Percentiles rank a stretch among this genome's conserved stretches.
phyloP scores from a whole-genome alignment of 2,329 filamentous ascomycete species.

The Botryotinia convoluta region DNA sequence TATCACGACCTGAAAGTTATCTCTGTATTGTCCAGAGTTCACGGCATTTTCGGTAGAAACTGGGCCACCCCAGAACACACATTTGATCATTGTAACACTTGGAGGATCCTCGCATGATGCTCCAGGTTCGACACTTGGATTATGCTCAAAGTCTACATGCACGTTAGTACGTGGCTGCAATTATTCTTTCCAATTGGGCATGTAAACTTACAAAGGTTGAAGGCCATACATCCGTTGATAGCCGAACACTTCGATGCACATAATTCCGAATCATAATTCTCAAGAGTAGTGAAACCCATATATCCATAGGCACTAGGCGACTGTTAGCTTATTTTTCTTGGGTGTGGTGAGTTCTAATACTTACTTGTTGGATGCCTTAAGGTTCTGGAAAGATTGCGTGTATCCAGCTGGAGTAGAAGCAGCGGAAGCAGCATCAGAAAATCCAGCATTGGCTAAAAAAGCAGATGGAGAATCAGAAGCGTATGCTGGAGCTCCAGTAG shows the following conservation, averaged over 20 bases:
- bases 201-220: background rate
- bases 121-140: background rate
- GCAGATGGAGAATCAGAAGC: background rate
- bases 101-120: background rate
- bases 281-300: background rate
- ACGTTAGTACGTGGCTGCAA: background rate
- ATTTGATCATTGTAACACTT: background rate
- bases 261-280: background rate
- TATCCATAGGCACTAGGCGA: background rate
- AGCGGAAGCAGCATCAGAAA: background rate
- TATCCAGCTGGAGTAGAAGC: background rate
- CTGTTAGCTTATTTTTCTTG: background rate
- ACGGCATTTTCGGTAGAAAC: background rate
- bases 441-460: background rate
- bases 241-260: background rate
- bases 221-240: background rate
- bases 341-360: rapidly evolving
- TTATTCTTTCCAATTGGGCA: background rate
- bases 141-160: background rate
- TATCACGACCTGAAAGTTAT: background rate
- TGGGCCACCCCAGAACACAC: background rate
- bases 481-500: background rate
- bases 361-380: background rate
- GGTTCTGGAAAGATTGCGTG: background rate
- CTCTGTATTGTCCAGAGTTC: background rate